These are phyloP conservation scores for Leishmania guyanensis DNA, from an alignment of 208 protist genomes.

Conservation along the genomic window DNA sequence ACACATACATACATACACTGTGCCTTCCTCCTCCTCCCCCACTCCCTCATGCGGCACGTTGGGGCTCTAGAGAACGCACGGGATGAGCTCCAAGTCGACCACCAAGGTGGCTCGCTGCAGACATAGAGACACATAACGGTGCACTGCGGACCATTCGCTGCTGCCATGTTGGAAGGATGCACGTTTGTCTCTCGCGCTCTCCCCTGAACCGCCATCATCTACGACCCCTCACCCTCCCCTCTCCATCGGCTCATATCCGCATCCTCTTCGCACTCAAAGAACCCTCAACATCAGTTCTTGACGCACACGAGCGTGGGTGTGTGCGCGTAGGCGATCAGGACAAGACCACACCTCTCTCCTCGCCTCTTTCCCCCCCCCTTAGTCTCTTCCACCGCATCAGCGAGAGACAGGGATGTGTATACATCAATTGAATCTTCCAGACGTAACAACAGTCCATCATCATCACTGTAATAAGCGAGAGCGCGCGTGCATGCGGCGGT, in stretches of 20 bases:
- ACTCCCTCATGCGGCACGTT: not conserved
- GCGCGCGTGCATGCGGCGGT: not conserved
- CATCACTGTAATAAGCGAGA: not conserved
- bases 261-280: not conserved
- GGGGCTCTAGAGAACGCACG: not conserved
- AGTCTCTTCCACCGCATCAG: not conserved
- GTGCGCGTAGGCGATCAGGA: not conserved
- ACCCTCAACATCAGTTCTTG: not conserved
- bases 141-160: too few species aligned
- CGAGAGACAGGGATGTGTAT: not conserved
- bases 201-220: too few species aligned
- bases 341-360: not conserved
- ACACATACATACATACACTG: not conserved
- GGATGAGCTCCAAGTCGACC: not conserved
- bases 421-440: not conserved
- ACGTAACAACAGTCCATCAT: not conserved
- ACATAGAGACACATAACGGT: not conserved
- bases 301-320: not conserved
- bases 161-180: too few species aligned
- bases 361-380: not conserved
- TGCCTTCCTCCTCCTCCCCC: not conserved
- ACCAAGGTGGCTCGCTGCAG: not conserved
- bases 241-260: not conserved
- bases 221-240: too few species aligned
- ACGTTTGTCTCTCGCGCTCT: too few species aligned